Conservation (phyloP, 2,329 filamentous ascomycete genomes). For the Neophaeococcomyces aloes region DNA sequence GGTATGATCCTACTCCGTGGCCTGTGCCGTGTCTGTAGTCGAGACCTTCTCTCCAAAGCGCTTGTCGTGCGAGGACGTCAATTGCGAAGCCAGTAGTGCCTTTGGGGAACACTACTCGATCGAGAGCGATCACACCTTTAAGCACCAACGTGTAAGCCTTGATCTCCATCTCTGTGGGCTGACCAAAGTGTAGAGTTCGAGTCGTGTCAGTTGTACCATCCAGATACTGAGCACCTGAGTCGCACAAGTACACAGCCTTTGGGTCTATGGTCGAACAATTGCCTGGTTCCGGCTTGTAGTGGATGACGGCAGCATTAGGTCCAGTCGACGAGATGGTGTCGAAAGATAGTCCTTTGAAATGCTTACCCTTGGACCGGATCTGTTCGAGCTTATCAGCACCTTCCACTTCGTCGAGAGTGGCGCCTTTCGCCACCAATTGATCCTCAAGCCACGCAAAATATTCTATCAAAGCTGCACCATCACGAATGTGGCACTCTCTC, state of each 20-base stretch:
- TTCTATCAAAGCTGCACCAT: slow-evolving; percentile 79
- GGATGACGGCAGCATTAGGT: slow-evolving; percentile 84
- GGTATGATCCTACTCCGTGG: slow-evolving; percentile 85
- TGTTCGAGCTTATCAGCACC: slow-evolving; percentile 83
- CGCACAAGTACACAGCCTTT: slow-evolving; percentile 79
- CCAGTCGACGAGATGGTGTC: slow-evolving; percentile 94
- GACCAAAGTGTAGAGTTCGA: slow-evolving; percentile 81
- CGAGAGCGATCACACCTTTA: slow-evolving; percentile 85
- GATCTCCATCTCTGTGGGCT: slow-evolving; percentile 70
- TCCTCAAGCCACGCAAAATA: slow-evolving; percentile 97
- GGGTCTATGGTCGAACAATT: slow-evolving; percentile 77
- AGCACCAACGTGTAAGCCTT: slow-evolving; percentile 88
- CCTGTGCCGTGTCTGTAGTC: slow-evolving; percentile 96
- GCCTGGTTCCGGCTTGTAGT: slow-evolving; percentile 81
- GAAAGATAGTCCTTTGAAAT: slow-evolving; percentile 86
- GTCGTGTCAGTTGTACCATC: slow-evolving; percentile 97
- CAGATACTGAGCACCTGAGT: slow-evolving; percentile 91
- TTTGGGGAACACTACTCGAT: slow-evolving; percentile 81
- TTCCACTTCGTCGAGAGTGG: slow-evolving; percentile 71
- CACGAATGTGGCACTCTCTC: slow-evolving; percentile 84
- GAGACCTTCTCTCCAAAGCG: slow-evolving; percentile 82
- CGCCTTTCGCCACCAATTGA: slow-evolving; percentile 64
- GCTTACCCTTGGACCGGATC: slow-evolving; percentile 47
- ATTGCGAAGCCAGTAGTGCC: slow-evolving; percentile 89
- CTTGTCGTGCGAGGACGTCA: slow-evolving; percentile 78